Percentiles rank a stretch among this genome's conserved stretches.
These are phyloP conservation scores for Anaeromyces robustus DNA, from an alignment of 192 early-diverging fungal genomes.

Conservation along the genomic window DNA sequence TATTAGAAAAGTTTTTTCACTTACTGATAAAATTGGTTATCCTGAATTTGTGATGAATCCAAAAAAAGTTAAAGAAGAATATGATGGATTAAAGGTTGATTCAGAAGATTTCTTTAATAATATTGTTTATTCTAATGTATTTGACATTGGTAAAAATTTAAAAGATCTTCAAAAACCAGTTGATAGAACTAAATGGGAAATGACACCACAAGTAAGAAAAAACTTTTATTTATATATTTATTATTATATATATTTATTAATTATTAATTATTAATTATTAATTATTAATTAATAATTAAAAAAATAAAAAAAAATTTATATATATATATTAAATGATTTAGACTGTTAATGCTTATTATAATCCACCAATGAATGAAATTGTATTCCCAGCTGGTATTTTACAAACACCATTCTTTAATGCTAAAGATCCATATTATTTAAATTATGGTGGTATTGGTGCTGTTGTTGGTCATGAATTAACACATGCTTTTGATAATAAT, in stretches of 20 bases:
- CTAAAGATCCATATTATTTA: neutral
- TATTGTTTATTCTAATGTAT: neutral
- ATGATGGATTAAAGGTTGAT: neutral
- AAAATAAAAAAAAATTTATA: too few species aligned
- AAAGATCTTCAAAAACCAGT: neutral
- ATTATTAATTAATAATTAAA: too few species aligned
- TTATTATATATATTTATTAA: too few species aligned
- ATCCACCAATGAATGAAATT: neutral
- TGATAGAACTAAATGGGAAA: neutral
- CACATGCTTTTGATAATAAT: neutral
- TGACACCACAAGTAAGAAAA: neutral
- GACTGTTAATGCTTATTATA: neutral
- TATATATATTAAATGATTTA: too few species aligned
- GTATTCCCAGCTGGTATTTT: neutral
- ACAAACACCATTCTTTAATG: neutral
- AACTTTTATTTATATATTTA: neutral
- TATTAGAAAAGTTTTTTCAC: neutral
- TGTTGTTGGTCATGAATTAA: neutral
- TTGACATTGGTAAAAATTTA: neutral
- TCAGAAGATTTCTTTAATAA: neutral
- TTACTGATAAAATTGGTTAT: neutral
- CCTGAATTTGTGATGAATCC: neutral
- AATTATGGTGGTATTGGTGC: neutral
- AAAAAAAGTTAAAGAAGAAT: neutral
- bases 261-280: too few species aligned